Base-by-base conservation (phyloP, 108 stramenopile species). In the Skeletonema potamos region DNA sequence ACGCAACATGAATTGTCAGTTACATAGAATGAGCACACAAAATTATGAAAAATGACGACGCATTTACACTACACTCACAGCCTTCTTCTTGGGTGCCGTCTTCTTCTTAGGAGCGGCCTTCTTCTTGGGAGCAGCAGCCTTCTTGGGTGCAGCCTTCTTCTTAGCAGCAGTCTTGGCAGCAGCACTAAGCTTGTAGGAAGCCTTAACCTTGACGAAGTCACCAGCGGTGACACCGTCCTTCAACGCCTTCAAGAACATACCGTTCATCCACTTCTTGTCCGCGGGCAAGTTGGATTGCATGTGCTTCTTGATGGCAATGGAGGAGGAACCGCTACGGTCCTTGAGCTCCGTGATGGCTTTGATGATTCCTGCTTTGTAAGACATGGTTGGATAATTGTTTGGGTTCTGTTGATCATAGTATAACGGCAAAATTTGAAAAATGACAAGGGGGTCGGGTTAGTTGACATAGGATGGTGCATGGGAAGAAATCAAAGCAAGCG, bases 181-280 rank as follows among this genome's bases (percentile, higher is more conserved):
- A 20, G 71, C 56, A 17, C 73, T 75, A 33, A 84, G 69, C 83
- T 79, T 84, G 74, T 84, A 84, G 11, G 69, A 76, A 74, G 64
- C 68, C 70, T 84, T 84, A 30, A 30, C 64, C 74, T 84, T 44
- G 29, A 84, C 74, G 51, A 84, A 76, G 2, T 76, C 78, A 46
- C 83, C 83, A 15, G 54, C 20, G 26, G 73, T 64, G 10, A 80
- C 83, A 26, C 67, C 70, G 33, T 48, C 68, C 79, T 84, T 84
- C 43, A 84, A 48, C 33, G 67, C 44, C 18, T 27, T 18, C 33
- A 87, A 56, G 65, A 85, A 87, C 56, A 72, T 70, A 10, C 73
- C 82, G 68, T 87, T 87, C 29, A 74, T 56, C 84, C 87, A 87
- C 79, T 85, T 87, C 87, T 85, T 87, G 28, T 82, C n/a, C n/a